Percentiles rank a stretch among this genome's conserved stretches.
Conservation (phyloP, 2,329 filamentous ascomycete species). For the Tolypocladium album region DNA sequence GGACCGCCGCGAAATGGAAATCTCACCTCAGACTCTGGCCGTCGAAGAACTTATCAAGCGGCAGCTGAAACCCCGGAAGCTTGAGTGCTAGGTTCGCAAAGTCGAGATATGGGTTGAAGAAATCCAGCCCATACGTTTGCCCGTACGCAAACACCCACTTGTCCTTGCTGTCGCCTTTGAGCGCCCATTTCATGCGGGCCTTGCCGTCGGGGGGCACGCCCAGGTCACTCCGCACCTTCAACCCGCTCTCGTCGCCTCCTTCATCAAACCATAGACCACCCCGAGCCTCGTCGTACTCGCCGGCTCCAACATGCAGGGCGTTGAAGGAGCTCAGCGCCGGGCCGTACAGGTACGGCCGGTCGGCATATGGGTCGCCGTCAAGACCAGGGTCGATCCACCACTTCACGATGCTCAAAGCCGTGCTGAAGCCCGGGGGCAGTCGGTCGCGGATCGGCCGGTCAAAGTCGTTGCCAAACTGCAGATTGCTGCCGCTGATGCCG, state of each 20-base stretch:
- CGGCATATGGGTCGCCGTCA: constrained; percentile 81
- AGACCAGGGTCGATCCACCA: constrained; percentile 88
- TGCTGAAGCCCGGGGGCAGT: constrained; percentile 76
- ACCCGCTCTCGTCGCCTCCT: constrained; percentile 50
- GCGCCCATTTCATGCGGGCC: constrained; percentile 49
- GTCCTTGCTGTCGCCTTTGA: constrained; percentile 35
- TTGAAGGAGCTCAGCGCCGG: constrained; percentile 75
- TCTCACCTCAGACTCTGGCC: constrained; percentile 64
- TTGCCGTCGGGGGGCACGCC: constrained; percentile 42
- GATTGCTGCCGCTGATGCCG: constrained; percentile 56
- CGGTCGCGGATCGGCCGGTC: constrained; percentile 80
- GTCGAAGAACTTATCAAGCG: constrained; percentile 71
- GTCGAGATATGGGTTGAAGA: constrained; percentile 88
- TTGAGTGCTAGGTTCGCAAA: constrained; percentile 64
- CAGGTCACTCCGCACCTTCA: constrained; percentile 29
- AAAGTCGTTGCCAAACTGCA: constrained; percentile 95
- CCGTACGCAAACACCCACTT: constrained; percentile 45
- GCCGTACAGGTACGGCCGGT: constrained; percentile 78
- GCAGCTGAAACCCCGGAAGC: constrained; percentile 61
- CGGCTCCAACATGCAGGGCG: constrained; percentile 53
- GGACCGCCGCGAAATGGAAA: constrained; percentile 1
- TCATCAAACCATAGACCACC: constrained; percentile 52
- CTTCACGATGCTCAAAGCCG: constrained; percentile 74
- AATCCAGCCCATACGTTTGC: constrained; percentile 47
- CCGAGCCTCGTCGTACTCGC: constrained; percentile 32